Conservation (phyloP, 1,139 yeast genomes). For the Taphrina sp. region DNA sequence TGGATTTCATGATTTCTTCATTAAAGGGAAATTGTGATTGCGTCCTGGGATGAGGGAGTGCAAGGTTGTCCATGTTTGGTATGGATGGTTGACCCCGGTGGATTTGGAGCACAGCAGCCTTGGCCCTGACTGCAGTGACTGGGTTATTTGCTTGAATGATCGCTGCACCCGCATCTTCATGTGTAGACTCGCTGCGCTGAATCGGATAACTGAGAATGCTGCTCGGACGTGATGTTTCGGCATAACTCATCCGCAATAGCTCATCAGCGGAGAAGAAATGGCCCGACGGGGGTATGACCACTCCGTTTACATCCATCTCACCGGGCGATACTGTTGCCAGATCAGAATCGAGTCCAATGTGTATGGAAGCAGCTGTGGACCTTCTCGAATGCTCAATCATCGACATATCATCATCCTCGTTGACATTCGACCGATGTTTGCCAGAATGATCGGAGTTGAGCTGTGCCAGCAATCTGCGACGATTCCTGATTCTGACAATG, state of each 20-base stretch:
- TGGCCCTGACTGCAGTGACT: slow-evolving; percentile 14
- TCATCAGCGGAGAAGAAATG: slow-evolving; percentile 28
- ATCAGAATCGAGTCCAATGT: slow-evolving; percentile 15
- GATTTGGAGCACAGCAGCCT: slow-evolving; percentile 4
- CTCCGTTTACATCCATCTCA: background rate
- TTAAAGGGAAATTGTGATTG: no score
- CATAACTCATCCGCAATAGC: slow-evolving; percentile 25
- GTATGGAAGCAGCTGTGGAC: slow-evolving; percentile 16
- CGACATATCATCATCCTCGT: no score
- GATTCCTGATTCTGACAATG: no score
- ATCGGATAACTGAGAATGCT: no score
- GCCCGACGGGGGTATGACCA: background rate
- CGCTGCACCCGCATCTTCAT: slow-evolving; percentile 18
- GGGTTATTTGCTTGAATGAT: slow-evolving; percentile 27
- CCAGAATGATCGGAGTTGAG: no score
- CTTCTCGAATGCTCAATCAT: no score
- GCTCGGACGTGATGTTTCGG: no score
- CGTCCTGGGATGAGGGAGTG: background rate
- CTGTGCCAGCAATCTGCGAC: no score
- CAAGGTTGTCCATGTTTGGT: background rate
- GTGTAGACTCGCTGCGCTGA: background rate
- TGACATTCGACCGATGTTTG: no score
- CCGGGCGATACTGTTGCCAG: background rate
- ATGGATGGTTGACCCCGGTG: background rate
- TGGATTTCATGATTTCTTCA: background rate